Evolutionary conservation across 2,329 filamentous ascomycete species (phyloP), one percentile per base, ranked within the genome.

Genomic region (Trichoderma koningiopsis): DNA sequence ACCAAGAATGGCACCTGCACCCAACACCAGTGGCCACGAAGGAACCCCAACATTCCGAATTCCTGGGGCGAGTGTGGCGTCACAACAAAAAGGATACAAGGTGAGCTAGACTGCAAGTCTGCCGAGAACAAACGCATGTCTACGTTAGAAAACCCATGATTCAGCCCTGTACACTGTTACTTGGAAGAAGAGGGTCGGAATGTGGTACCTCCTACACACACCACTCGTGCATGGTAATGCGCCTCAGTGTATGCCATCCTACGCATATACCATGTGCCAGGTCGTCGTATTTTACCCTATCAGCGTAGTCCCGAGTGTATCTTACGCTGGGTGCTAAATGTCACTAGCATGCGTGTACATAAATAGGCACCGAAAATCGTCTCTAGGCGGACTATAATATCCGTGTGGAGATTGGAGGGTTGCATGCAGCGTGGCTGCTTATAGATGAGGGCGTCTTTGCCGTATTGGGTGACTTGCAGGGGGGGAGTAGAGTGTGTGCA

Each of bases 391-490:
- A 27, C n/a, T 22, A 43, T 14, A 29, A 43, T 31, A 4, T 10
- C 35, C n/a, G 49, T 2, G 16, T 13, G 24, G 22, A 33, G 58
- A 43, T 49, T 64, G 49, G 58, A 29, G n/a, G 55, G 52, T 57
- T 57, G 53, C 52, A 57, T 43, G 24, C 27, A 33, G 6, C 19
- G 27, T 47, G 63, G 63, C 19, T 57, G 53, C 27, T 57, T 66
- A 27, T 27, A 57, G 27, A 52, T 31, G 27, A 49, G 47, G 60
- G 52, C 40, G n/a, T 66, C 5, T 35, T 57, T 49, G 37, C 53
- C 63, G 37, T n/a, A 55, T 66, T 66, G 63, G 63, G 37, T 66
- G 63, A 53, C 63, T 66, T 66, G 63, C 53, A 58, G 57, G 63
- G 63, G 29, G 62, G 13, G 5, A 16, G 16, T 7, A 6, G 27